phyloP scores from a whole-genome alignment of 306 rosid genomes.

The Gynostemma pentaphyllum region DNA sequence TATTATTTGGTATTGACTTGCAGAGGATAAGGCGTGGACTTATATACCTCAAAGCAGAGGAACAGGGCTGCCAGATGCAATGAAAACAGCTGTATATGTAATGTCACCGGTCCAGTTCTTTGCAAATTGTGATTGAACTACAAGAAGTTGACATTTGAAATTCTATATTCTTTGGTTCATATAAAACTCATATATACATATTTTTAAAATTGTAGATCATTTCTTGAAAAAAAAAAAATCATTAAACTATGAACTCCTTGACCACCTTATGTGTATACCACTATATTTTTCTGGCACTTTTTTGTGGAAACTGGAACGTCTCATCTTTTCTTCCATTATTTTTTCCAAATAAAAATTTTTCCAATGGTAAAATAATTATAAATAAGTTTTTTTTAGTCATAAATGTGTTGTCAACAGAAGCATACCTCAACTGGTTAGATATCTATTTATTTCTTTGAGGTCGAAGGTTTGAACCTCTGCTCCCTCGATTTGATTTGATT shows the following conservation, averaged over 20 bases:
- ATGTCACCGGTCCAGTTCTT: not conserved
- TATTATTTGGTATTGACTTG: constrained; percentile 1
- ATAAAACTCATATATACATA: not conserved
- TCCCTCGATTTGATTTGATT: too few species aligned
- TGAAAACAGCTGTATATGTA: constrained; percentile 20
- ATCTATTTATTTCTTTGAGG: too few species aligned
- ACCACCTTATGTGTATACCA: not conserved
- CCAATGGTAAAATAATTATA: too few species aligned
- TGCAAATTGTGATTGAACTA: constrained; percentile 9
- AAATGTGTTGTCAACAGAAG: too few species aligned
- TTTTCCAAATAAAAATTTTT: too few species aligned
- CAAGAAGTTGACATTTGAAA: constrained; percentile 23
- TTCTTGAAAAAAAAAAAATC: not conserved
- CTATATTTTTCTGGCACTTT: not conserved
- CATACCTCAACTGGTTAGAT: too few species aligned
- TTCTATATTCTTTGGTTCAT: constrained; percentile 63
- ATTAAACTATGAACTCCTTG: not conserved
- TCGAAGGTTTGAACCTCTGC: too few species aligned
- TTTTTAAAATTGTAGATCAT: not conserved
- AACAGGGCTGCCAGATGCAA: constrained; percentile 61
- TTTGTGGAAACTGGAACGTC: not conserved
- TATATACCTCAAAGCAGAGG: constrained; percentile 50
- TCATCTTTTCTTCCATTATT: too few species aligned
- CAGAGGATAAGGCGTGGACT: constrained; percentile 82
- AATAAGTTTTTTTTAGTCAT: too few species aligned